Percentiles rank a stretch among this genome's conserved stretches.
Evolutionary conservation across 805 yeast species (phyloP).

Genomic region (Danielozyma ontarioensis): DNA sequence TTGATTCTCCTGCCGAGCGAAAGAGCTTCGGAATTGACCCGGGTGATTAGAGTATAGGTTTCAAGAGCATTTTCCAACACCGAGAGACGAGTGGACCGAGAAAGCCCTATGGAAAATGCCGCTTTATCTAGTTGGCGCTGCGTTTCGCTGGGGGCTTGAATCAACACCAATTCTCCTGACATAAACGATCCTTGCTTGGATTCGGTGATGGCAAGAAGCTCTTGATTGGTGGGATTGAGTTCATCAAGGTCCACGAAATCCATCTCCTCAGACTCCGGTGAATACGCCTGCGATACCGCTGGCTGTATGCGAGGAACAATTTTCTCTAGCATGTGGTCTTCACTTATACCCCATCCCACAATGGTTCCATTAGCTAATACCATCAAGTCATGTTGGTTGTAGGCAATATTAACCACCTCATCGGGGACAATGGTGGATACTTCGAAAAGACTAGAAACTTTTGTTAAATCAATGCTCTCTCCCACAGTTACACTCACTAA

Average conservation of each 20-base stretch:
- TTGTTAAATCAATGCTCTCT: slow-evolving; percentile 60
- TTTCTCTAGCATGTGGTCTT: slow-evolving; percentile 40
- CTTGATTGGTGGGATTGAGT: slow-evolving; percentile 6
- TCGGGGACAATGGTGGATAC: slow-evolving; percentile 44
- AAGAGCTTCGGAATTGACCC: slow-evolving; percentile 58
- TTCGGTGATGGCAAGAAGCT: not conserved
- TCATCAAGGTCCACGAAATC: slow-evolving; percentile 56
- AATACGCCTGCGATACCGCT: slow-evolving; percentile 39
- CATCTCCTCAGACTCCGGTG: slow-evolving; percentile 77
- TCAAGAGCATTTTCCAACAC: slow-evolving; percentile 73
- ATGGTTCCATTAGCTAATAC: slow-evolving; percentile 73
- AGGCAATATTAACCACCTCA: slow-evolving; percentile 58
- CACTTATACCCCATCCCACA: slow-evolving; percentile 79
- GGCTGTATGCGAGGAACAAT: slow-evolving; percentile 48
- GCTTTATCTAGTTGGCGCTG: slow-evolving; percentile 67
- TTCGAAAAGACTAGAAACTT: slow-evolving; percentile 29
- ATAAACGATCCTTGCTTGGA: slow-evolving; percentile 26
- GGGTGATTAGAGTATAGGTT: slow-evolving; percentile 56
- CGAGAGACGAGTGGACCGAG: slow-evolving; percentile 82
- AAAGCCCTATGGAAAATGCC: slow-evolving; percentile 83
- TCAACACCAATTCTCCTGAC: slow-evolving; percentile 65
- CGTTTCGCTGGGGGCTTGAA: slow-evolving; percentile 39
- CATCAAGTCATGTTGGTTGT: slow-evolving; percentile 48
- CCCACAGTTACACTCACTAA: slow-evolving; percentile 49
- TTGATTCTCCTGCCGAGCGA: slow-evolving; percentile 51